Percentiles rank a stretch among this genome's conserved stretches.
Conservation (phyloP, 306 rosid genomes). For the Inga laurina region DNA sequence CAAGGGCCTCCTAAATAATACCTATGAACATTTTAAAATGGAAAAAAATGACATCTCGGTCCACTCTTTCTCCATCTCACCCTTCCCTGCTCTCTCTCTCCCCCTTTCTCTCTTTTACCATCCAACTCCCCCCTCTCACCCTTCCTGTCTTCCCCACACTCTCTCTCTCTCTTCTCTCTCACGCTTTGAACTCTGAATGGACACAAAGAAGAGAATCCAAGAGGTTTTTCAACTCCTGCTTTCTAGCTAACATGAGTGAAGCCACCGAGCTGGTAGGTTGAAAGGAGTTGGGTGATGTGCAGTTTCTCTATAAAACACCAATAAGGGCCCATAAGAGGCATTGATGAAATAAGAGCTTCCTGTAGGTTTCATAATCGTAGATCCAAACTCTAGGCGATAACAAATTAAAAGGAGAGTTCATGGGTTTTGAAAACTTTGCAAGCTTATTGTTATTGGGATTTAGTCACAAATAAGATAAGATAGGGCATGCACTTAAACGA, state of each 20-base stretch:
- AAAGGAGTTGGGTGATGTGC: slow-evolving; percentile 49
- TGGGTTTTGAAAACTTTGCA: slow-evolving; percentile 54
- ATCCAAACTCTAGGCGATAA: slow-evolving; percentile 46
- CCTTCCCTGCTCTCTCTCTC: too few relatives aligned
- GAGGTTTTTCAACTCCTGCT: slow-evolving; percentile 39
- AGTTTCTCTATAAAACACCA: slow-evolving; percentile 68
- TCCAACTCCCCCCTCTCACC: too few relatives aligned
- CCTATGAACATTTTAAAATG: too few relatives aligned
- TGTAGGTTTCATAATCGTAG: slow-evolving; percentile 45
- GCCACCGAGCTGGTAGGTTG: slow-evolving; percentile 37
- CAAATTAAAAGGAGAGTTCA: slow-evolving; percentile 44
- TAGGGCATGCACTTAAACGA: slow-evolving; percentile 51
- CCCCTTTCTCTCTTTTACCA: too few relatives aligned
- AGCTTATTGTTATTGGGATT: slow-evolving; percentile 44
- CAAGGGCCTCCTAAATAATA: too few relatives aligned
- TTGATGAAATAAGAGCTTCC: slow-evolving; percentile 45
- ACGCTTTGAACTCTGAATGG: too few relatives aligned
- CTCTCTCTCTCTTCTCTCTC: too few relatives aligned
- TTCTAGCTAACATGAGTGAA: slow-evolving; percentile 27
- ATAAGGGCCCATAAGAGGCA: slow-evolving; percentile 56
- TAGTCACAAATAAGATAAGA: slow-evolving; percentile 46
- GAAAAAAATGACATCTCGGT: too few relatives aligned
- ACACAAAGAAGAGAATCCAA: slow-evolving; percentile 31
- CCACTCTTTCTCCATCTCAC: too few relatives aligned
- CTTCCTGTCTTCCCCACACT: too few relatives aligned